Percentiles rank a stretch among this genome's conserved stretches.
phyloP scores from a whole-genome alignment of 805 yeast genomes.

The Torulaspora quercuum region DNA sequence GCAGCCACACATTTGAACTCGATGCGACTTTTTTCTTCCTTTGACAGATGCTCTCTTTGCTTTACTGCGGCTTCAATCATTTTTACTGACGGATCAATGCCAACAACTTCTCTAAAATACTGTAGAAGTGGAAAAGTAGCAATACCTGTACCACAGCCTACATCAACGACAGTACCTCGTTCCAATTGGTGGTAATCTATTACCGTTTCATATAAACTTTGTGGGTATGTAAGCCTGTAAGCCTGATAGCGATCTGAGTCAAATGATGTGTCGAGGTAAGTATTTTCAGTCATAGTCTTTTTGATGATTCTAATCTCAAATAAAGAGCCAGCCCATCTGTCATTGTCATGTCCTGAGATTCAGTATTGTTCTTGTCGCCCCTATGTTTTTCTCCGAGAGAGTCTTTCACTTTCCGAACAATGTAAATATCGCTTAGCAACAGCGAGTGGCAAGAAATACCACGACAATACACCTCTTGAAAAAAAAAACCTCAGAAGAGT shows the following conservation, averaged over 20 bases:
- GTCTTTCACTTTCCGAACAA: too few relatives aligned
- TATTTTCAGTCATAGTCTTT: too few relatives aligned
- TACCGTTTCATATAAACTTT: constrained; percentile 44
- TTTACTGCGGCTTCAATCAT: constrained; percentile 48
- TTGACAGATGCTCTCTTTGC: constrained; percentile 10
- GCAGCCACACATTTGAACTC: constrained; percentile 23
- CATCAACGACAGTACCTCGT: constrained; percentile 44
- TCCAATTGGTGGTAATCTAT: constrained; percentile 40
- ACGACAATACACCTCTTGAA: too few relatives aligned
- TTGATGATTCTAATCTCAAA: too few relatives aligned
- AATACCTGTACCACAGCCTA: constrained; percentile 72
- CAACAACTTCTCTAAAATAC: constrained; percentile 47
- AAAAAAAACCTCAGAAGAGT: too few relatives aligned
- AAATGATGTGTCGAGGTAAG: constrained; percentile 30
- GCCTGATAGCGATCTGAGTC: constrained; percentile 47
- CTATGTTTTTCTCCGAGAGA: too few relatives aligned
- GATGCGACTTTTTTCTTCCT: constrained; percentile 21
- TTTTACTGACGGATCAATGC: constrained; percentile 52
- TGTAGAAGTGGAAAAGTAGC: constrained; percentile 44
- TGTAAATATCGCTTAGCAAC: too few relatives aligned
- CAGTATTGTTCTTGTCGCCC: too few relatives aligned
- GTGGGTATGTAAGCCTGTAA: constrained; percentile 64
- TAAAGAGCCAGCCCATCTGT: too few relatives aligned
- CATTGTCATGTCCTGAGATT: too few relatives aligned
- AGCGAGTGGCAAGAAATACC: too few relatives aligned